These are phyloP conservation scores for Fagus sylvatica DNA, from an alignment of 306 rosid genomes.

Conservation along the genomic window DNA sequence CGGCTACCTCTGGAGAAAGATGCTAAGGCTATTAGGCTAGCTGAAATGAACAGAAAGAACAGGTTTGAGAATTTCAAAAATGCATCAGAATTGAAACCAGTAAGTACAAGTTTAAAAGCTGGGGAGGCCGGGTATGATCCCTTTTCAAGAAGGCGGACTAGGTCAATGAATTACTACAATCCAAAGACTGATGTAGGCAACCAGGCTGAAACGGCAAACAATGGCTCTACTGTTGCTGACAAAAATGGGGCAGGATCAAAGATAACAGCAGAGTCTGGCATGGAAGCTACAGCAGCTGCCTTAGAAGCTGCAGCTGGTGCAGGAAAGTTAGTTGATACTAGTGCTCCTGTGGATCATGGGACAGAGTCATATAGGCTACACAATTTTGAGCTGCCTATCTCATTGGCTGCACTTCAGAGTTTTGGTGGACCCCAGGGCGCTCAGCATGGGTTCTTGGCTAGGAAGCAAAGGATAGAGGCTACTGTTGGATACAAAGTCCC, in stretches of 20 bases:
- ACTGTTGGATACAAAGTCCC: conserved; percentile 70
- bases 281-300: conserved; percentile 86
- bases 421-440: conserved; percentile 84
- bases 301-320: conserved; percentile 92
- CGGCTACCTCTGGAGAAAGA: conserved; percentile 52
- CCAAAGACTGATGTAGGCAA: conserved; percentile 52
- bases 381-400: conserved; percentile 87
- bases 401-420: conserved; percentile 69
- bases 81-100: conserved; percentile 72
- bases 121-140: conserved; percentile 99
- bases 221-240: conserved; percentile 22
- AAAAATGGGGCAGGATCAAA: conserved; percentile 30
- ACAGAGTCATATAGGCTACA: conserved; percentile 69
- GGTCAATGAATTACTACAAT: conserved; percentile 87
- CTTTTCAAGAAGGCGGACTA: conserved; percentile 95
- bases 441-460: conserved; percentile 70
- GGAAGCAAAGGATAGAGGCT: conserved; percentile 74
- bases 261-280: conserved; percentile 41
- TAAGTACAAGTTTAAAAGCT: conserved; percentile 55
- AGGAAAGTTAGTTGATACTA: conserved; percentile 86
- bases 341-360: conserved; percentile 87
- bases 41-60: conserved; percentile 96
- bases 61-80: conserved; percentile 94
- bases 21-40: conserved; percentile 77
- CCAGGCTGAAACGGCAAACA: conserved; percentile 40